A percentile compares a stretch with the other conserved stretches of the same genome.
These are phyloP conservation scores for Paecilomyces fulvus DNA, from an alignment of 2,329 filamentous ascomycete species.

Conservation along the genomic window DNA sequence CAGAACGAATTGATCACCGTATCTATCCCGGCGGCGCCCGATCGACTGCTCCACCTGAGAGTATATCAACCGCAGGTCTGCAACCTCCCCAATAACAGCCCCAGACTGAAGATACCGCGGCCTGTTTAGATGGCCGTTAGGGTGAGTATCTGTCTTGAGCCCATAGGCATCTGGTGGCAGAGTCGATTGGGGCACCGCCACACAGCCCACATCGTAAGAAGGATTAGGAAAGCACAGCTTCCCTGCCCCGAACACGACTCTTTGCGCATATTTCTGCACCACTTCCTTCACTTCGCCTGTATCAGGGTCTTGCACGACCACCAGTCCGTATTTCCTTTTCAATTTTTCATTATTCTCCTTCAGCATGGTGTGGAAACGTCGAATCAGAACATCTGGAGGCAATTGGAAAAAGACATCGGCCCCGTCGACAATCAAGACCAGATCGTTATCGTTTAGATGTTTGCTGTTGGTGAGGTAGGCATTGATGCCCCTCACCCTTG, in stretches of 20 bases:
- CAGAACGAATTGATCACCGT: constrained; percentile 40
- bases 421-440: constrained; percentile 56
- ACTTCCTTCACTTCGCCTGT: constrained; percentile 11
- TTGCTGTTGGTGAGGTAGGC: constrained; percentile 41
- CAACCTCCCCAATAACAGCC: constrained; percentile 43
- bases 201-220: constrained; percentile 42
- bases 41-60: constrained; percentile 33
- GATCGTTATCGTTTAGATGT: constrained; percentile 48
- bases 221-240: constrained; percentile 44
- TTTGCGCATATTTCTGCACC: constrained; percentile 41
- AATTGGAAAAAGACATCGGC: constrained; percentile 59
- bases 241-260: constrained; percentile 48
- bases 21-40: constrained; percentile 21
- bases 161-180: constrained; percentile 44
- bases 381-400: constrained; percentile 53
- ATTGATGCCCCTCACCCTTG: constrained; percentile 38
- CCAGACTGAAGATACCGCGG: constrained; percentile 43
- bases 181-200: constrained; percentile 43
- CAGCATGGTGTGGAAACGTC: constrained; percentile 51
- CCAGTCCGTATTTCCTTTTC: constrained; percentile 40
- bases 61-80: constrained; percentile 41
- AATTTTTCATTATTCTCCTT: constrained; percentile 47
- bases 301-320: constrained; percentile 14
- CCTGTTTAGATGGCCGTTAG: constrained; percentile 29
- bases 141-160: constrained; percentile 32